Base-by-base conservation (phyloP, 2,329 filamentous ascomycete species). In the Aspergillus sp. region DNA sequence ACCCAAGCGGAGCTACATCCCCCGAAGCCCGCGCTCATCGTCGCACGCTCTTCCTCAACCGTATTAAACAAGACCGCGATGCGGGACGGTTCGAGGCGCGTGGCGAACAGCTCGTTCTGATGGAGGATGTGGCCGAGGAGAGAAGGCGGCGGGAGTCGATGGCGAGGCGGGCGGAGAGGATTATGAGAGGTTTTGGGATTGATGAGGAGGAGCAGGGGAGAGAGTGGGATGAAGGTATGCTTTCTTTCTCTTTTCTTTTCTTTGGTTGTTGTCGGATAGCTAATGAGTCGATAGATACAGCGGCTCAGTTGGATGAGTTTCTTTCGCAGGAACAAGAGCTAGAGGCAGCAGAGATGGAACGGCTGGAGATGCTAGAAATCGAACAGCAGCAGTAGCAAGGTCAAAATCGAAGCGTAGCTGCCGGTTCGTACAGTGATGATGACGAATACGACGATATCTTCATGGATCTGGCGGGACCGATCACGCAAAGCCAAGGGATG, bases 361-460 rank as follows among this genome's bases (percentile, higher is more conserved):
- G 26, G 12, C 27, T 39, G 7, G 12, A 39, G 12, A n/a, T 60
- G 35, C 34, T 52, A 32, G 58, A 62, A 50, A 47, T 50, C 27
- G 44, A 52, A 38, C 34, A 46, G 9, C 19, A 51, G 19, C 42
- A 48, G 19, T 41, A 48, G 5, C 29, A 44, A 19, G 27, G 34
- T 12, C 27, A 33, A 10, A 44, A 32, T 7, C 45, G 27, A 9
- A 26, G 7, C 10, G 29, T 7, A 7, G 35, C 10, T 48, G 47
- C 47, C 27, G 53, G 54, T 35, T 59, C 57, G 36, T 65, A 62
- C 45, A 61, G 75, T 53, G 78, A 81, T 53, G 78, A 81, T 51
- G 78, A 79, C n/a, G 79, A 81, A 51, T 82, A 81, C 56, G 78
- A 82, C 55, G 68, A 69, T 51, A 67, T 82, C 5, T 82, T 95